These are phyloP conservation scores for Conringia planisiliqua DNA, from an alignment of 345 rosid genomes.

Conservation along the genomic window DNA sequence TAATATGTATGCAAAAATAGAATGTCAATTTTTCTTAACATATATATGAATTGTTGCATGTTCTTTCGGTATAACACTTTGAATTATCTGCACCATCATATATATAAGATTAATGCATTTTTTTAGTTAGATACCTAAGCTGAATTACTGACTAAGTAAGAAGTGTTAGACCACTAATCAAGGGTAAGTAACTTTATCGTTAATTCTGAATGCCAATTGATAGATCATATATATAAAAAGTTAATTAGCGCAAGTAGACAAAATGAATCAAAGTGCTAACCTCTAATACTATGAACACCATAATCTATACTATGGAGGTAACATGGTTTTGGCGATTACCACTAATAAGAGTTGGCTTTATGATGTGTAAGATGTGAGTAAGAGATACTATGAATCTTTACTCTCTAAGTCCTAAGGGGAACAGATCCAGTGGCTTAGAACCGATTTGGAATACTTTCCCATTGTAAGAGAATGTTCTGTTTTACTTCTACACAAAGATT, in stretches of 20 bases:
- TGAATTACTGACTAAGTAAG: not conserved
- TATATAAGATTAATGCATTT: not conserved
- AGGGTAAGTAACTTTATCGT: not conserved
- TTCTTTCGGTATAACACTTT: not conserved
- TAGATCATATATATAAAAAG: not conserved
- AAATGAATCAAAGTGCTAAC: not conserved
- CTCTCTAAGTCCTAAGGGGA: not conserved
- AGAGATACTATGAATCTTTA: slow-evolving; percentile 30
- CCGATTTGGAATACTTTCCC: not conserved
- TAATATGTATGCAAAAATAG: not conserved
- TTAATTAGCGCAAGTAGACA: not conserved
- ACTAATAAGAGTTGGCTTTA: not conserved
- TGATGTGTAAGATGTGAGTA: not conserved
- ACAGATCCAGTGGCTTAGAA: slow-evolving; percentile 19
- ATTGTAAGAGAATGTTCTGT: slow-evolving; percentile 21
- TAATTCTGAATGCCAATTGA: not conserved
- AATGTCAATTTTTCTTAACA: not conserved
- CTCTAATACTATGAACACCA: slow-evolving; percentile 14
- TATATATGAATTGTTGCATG: not conserved
- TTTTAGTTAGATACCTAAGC: not conserved
- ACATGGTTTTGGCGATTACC: not conserved
- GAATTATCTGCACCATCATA: not conserved
- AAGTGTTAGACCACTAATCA: not conserved
- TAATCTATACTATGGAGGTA: not conserved
- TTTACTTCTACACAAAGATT: slow-evolving; percentile 12